Evolutionary conservation across 83 land plant genomes (phyloP), one percentile per base, ranked within the genome.

Genomic region (Picea mariana): DNA sequence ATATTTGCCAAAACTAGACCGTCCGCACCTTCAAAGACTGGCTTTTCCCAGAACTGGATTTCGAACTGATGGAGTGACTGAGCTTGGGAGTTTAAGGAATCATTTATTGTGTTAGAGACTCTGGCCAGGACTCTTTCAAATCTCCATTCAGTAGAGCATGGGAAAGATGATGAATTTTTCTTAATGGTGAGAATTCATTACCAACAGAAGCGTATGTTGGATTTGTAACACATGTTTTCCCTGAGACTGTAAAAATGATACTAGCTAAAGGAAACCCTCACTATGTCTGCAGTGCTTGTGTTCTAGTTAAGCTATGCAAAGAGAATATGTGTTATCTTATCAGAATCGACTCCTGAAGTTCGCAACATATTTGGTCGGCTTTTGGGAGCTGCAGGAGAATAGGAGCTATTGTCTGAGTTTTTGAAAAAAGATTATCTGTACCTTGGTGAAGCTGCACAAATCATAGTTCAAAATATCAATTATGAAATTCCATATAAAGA

Each of bases 201-300:
- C 72, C 97, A 92, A 80, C 93, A 92, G 88, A 96, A 92, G 85
- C 82, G 98, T n/a, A 94, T 94, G 98, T 96, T 86, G 98, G 98
- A 2, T 96, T 96, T 92, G 98, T 96, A 11, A 94, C 97, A 65
- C 94, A 93, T 85, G 85, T 88, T 60, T 86, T 79, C 83, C 83
- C 98, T 16, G 96, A 92, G 80, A 96, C 98, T 38, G 98, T 96
- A 40, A 89, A 85, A 81, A 68, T 84, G 40, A 90, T 96, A 65
- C 82, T 96, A 75, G 81, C 92, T 0, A 94, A 92, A 83, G 97
- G 97, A 8, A 93, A 94, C 85, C 98, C 97, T 40, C 98, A 96
- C 80, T 94, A 83, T 83, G 92, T 96, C 2, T 89, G 94, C 85
- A 97, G 97, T 21, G 95, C 98, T 44, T 92, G 95, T 55, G 95